Evolutionary conservation across 2,329 filamentous ascomycete species (phyloP).

Genomic region (Clonostachys solani): DNA sequence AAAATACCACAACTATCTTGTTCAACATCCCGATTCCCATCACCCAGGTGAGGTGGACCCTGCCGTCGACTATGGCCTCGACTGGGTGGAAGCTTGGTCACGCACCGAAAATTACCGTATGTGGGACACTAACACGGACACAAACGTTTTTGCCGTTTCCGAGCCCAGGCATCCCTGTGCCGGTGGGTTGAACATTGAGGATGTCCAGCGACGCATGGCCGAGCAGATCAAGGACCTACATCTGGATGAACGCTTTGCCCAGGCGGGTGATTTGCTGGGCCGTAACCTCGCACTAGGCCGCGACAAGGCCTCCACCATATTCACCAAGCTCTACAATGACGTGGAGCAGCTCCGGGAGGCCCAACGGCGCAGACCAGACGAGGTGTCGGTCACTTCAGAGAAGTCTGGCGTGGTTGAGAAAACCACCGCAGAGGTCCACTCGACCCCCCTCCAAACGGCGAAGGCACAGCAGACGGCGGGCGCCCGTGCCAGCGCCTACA

Average conservation of each 20-base stretch:
- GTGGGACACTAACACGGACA: conserved; percentile 77
- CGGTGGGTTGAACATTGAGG: conserved; percentile 87
- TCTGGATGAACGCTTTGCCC: conserved; percentile 83
- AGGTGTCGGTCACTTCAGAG: conserved; percentile 12
- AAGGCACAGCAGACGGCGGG: conserved; percentile 44
- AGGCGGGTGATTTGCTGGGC: conserved; percentile 80
- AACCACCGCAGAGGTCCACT: conserved; percentile 15
- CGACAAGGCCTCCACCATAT: conserved; percentile 81
- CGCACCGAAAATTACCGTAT: conserved; percentile 88
- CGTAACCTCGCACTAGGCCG: conserved; percentile 84
- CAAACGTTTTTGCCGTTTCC: conserved; percentile 89
- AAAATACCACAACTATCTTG: conserved; percentile 78
- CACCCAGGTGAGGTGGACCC: conserved; percentile 72
- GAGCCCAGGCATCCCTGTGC: conserved; percentile 92
- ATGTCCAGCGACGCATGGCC: conserved; percentile 83
- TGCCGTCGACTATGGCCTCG: conserved; percentile 72
- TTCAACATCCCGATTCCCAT: conserved; percentile 63
- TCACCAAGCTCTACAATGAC: conserved; percentile 86
- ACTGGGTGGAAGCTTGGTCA: conserved; percentile 87
- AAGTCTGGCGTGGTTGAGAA: conserved; percentile 13
- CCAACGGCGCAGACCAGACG: conserved; percentile 33
- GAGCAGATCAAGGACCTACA: conserved; percentile 93
- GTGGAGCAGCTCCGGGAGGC: conserved; percentile 62
- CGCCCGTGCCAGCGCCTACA: conserved; percentile 56
- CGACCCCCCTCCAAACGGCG: conserved; percentile 30